Evolutionary conservation across 2,329 filamentous ascomycete species (phyloP), one percentile per base, ranked within the genome.

Genomic region (Pseudogymnoascus sp.): DNA sequence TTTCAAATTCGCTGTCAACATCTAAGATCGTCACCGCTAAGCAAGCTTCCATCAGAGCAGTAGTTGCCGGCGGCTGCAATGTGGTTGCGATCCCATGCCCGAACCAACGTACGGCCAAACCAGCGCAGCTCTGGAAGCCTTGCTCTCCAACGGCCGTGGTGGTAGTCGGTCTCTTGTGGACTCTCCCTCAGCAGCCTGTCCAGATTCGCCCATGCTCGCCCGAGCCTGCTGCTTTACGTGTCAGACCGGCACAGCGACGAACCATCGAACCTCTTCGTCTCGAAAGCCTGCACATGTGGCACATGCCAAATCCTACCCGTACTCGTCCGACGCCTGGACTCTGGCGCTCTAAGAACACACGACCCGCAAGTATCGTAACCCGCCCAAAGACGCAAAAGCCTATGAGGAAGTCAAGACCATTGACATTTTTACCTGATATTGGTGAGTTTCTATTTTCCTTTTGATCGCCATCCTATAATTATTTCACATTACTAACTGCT

Each of bases 351-450:
- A 71, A 66, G 50, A 40, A 60, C 38, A 63, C 68, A 8, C 68
- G 67, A 61, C 67, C 71, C 56, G 65, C 70, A 63, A 68, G 67
- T 64, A 69, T 72, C 62, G 66, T 68, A 19, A 68, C 74, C 6
- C 80, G 81, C 8, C 79, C 79, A 13, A 67, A 79, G 2, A 82
- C 81, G 1, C 78, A 81, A 63, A 79, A 80, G 53, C 85, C 85
- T 13, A 79, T 80, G 13, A 77, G 84, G 47, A 80, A 78, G 62
- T 83, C 75, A 70, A 83, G 77, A 72, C 81, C 84, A 44, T 74
- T 85, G n/a, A 85, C 83, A 6, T 71, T 80, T 53, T 78, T 88
- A 4, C 83, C 85, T 13, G 85, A 87, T 70, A 87, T 87, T 65
- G 70, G 72, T 74, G 68, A 35, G 68, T 66, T 21, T 8, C 2